Evolutionary conservation across 164 flowering plant genomes (phyloP).

Genomic region (Stephania yunnanensis): DNA sequence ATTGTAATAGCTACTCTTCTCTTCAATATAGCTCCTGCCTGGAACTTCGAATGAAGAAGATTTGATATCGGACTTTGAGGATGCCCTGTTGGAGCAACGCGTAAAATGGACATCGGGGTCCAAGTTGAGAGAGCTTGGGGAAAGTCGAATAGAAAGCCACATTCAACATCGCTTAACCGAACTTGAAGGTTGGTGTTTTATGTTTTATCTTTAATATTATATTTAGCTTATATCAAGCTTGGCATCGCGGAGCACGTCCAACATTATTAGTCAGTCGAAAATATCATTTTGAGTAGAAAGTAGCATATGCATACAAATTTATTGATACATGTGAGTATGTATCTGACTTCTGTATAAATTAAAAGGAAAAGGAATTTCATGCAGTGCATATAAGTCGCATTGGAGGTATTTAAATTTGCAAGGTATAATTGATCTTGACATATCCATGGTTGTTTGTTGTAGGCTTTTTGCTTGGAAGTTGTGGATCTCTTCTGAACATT

Average conservation of each 20-base stretch:
- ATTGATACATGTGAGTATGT: too few species aligned
- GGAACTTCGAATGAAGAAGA: conserved; percentile 28
- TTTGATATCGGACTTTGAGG: conserved; percentile 61
- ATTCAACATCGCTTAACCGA: conserved; percentile 64
- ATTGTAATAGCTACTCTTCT: conserved; percentile 2
- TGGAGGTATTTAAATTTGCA: too few species aligned
- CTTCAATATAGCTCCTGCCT: conserved; percentile 31
- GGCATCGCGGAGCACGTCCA: neutral
- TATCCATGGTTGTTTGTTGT: too few species aligned
- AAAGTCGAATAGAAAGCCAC: conserved; percentile 47
- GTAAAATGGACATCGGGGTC: conserved; percentile 44
- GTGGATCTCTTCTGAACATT: too few species aligned
- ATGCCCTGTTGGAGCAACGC: conserved; percentile 61
- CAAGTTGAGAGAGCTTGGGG: conserved; percentile 39
- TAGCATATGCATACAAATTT: neutral
- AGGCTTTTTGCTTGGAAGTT: too few species aligned
- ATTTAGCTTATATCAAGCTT: neutral
- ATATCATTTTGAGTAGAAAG: neutral
- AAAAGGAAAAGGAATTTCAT: too few species aligned
- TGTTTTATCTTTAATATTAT: neutral
- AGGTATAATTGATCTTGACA: too few species aligned
- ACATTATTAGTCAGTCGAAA: neutral
- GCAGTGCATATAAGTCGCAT: too few species aligned
- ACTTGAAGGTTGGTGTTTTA: conserved; percentile 62
- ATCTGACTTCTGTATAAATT: too few species aligned